These are phyloP conservation scores for Trichoderma pleuroti DNA, from an alignment of 2,329 filamentous ascomycete genomes.

Conservation along the genomic window DNA sequence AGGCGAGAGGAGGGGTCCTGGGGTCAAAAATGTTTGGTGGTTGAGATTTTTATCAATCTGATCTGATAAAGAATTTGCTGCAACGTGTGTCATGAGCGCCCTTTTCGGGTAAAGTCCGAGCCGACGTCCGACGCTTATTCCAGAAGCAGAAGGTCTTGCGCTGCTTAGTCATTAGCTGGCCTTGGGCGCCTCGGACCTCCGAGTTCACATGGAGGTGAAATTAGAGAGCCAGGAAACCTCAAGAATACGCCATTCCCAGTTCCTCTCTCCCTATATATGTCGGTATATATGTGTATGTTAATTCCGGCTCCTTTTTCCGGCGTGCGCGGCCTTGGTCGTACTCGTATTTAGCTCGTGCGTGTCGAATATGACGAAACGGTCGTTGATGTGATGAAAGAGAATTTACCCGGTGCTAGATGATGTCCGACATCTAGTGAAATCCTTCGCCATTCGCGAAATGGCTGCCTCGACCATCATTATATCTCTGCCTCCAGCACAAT, in stretches of 20 bases:
- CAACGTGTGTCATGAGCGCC: conserved; percentile 13
- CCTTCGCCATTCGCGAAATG: neutral
- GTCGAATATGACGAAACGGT: neutral
- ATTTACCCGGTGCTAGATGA: neutral
- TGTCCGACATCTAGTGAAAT: neutral
- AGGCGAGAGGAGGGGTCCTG: conserved; percentile 24
- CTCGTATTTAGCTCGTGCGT: neutral
- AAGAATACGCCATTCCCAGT: neutral
- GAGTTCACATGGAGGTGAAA: neutral
- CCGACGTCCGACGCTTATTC: conserved; percentile 9
- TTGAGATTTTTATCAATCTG: conserved; percentile 38
- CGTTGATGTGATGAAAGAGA: neutral
- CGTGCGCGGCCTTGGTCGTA: neutral
- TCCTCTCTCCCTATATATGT: neutral
- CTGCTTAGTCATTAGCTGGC: conserved; percentile 9
- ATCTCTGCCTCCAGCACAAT: neutral
- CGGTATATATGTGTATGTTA: neutral
- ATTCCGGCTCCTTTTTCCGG: neutral
- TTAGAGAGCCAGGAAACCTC: neutral
- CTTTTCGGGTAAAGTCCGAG: conserved; percentile 3
- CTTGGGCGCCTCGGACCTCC: conserved; percentile 10
- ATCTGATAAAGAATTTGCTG: conserved; percentile 35
- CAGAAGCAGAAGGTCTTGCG: neutral
- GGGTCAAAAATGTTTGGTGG: conserved; percentile 23
- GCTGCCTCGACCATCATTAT: neutral